phyloP scores from a whole-genome alignment of 2,329 filamentous ascomycete genomes.

The Fusarium verrucosum region DNA sequence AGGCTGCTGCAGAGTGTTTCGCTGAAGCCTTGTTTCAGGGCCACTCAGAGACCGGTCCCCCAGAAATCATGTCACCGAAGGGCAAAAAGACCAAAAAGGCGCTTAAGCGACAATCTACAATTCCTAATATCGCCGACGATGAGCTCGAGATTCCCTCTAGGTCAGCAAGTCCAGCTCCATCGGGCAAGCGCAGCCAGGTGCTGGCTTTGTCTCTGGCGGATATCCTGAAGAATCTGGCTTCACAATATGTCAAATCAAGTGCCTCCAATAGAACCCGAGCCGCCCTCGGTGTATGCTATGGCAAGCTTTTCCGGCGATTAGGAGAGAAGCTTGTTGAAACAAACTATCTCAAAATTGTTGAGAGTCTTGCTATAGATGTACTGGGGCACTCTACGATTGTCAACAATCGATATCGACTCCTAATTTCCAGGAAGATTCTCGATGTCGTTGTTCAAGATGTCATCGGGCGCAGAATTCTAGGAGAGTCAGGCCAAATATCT shows the following conservation, averaged over 20 bases:
- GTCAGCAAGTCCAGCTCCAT: constrained; percentile 76
- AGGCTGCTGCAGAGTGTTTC: constrained; percentile 86
- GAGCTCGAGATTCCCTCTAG: constrained; percentile 76
- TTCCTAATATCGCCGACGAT: constrained; percentile 69
- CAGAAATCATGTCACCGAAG: constrained; percentile 63
- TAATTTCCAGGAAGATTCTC: constrained; percentile 86
- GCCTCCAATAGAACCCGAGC: constrained; percentile 84
- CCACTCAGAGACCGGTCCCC: constrained; percentile 63
- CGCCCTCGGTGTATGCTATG: constrained; percentile 87
- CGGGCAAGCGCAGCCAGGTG: constrained; percentile 74
- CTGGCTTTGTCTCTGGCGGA: constrained; percentile 80
- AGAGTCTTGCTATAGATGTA: constrained; percentile 82
- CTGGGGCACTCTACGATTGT: constrained; percentile 78
- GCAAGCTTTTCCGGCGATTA: constrained; percentile 78
- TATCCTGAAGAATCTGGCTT: constrained; percentile 80
- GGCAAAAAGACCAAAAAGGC: constrained; percentile 74
- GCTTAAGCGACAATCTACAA: constrained; percentile 67
- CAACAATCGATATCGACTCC: constrained; percentile 86
- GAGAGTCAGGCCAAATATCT: constrained; percentile 86
- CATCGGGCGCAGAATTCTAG: constrained; percentile 81
- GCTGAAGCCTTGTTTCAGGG: constrained; percentile 84
- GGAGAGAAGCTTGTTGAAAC: constrained; percentile 85
- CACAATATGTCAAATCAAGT: constrained; percentile 79
- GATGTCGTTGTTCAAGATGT: constrained; percentile 85
- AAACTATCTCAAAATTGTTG: constrained; percentile 82